Percentiles rank a stretch among this genome's conserved stretches.
Evolutionary conservation across 129 eudicot species (phyloP).

Genomic region (Mikania micrantha): DNA sequence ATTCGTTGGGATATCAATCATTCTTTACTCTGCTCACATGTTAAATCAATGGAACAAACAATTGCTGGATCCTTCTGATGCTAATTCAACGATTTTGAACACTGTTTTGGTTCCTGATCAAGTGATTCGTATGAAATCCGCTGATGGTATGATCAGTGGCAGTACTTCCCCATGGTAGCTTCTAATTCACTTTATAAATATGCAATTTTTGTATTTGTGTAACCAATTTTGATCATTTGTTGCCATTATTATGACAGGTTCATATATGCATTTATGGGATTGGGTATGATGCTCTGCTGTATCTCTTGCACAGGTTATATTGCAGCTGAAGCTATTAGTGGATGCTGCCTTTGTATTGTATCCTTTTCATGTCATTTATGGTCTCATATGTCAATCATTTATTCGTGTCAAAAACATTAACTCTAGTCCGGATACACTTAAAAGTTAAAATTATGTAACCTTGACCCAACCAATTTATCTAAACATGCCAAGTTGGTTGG

Average conservation of each 20-base stretch:
- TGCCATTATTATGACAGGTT: conserved; percentile 73
- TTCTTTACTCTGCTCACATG: conserved; percentile 59
- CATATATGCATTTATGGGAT: conserved; percentile 72
- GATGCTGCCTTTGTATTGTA: conserved; percentile 84
- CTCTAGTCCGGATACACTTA: too few relatives aligned
- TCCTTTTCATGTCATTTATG: conserved; percentile 34
- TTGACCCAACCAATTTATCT: too few relatives aligned
- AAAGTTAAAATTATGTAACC: too few relatives aligned
- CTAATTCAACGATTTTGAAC: neutral
- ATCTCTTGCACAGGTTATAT: conserved; percentile 70
- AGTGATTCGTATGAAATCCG: neutral
- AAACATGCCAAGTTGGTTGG: too few relatives aligned
- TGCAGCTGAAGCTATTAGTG: conserved; percentile 74
- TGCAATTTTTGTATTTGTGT: neutral
- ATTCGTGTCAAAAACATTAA: too few relatives aligned
- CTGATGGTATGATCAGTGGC: neutral
- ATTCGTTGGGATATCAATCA: conserved; percentile 50
- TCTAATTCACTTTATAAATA: neutral
- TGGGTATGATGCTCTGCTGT: conserved; percentile 53
- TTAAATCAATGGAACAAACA: conserved; percentile 58
- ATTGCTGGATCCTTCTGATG: conserved; percentile 8
- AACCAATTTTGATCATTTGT: neutral
- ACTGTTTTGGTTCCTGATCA: conserved; percentile 22
- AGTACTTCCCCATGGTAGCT: conserved; percentile 17
- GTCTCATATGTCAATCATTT: too few relatives aligned